Evolutionary conservation across 2,329 filamentous ascomycete species (phyloP), one percentile per base, ranked within the genome.

Genomic region (Chaetothyriales sp.): DNA sequence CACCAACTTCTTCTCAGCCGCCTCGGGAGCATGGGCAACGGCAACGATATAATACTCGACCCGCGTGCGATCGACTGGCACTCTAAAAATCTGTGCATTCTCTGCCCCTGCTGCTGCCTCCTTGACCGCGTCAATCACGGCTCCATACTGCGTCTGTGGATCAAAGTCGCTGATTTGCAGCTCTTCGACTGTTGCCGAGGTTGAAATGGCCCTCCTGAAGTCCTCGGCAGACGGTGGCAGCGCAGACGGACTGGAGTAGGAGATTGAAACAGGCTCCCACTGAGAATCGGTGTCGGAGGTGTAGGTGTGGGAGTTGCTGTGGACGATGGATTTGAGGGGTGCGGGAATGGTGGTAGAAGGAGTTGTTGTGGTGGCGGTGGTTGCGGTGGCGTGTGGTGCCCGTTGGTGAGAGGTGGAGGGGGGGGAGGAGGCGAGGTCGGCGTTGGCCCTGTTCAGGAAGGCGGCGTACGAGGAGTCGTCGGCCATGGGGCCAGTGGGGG

Each of bases 391-490:
- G 43, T 54, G 50, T 47, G 57, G 51, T 25, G 51, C 44, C 19
- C 46, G 53, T 28, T 46, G 40, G 47, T 60, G 54, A 10, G 57
- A 60, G 8, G 58, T 57, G 9, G 54, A 56, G 22, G 53, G 19
- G 2, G 56, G 53, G 43, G 63, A 64, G 5, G 64, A 65, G 51
- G 68, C 64, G 8, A 68, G 69, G 64, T 89, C 83, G 62, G 81
- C 73, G 70, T 94, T 94, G 50, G 88, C 87, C 72, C 92, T 92
- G 65, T 92, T 77, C 52, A 95, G 75, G 65, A 95, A 95, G 54
- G 83, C 74, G 69, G 82, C 78, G 73, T 95, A 95, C 56, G 85
- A 84, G 55, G 85, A 81, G 74, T 95, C 88, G 50, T 81, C 83
- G 18, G 70, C 65, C 70, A 73, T 73, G 52, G 56, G 63, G 57